phyloP scores from a whole-genome alignment of 2,329 filamentous ascomycete genomes.

The Mariannaea sp. region DNA sequence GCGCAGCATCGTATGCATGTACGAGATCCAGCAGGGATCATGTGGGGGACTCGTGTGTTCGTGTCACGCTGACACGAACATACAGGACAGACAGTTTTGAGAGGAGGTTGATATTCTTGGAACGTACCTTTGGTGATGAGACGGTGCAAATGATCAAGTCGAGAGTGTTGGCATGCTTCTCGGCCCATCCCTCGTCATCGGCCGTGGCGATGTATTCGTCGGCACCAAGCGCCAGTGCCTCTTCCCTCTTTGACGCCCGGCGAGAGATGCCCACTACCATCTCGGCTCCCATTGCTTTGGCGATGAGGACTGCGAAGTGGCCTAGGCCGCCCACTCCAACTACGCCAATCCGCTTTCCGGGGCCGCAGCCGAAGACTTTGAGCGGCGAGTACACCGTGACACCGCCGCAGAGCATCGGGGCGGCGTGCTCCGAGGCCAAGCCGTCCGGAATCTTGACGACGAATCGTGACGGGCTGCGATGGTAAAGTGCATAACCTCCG shows the following conservation, averaged over 20 bases:
- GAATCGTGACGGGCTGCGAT: constrained; percentile 34
- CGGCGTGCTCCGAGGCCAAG: constrained; percentile 63
- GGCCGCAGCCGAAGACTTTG: constrained; percentile 55
- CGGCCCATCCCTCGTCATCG: constrained; percentile 59
- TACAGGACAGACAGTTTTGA: too few relatives aligned
- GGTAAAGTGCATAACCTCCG: constrained; percentile 58
- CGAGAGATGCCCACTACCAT: constrained; percentile 63
- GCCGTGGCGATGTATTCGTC: constrained; percentile 50
- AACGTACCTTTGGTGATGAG: constrained; percentile 1
- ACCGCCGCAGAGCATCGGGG: constrained; percentile 83
- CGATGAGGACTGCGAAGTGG: constrained; percentile 70
- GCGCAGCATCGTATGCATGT: neutral
- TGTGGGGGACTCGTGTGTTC: neutral
- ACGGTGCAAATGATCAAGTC: constrained; percentile 65
- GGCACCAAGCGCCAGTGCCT: constrained; percentile 61
- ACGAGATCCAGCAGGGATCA: neutral
- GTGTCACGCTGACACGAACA: too few relatives aligned
- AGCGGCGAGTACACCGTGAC: constrained; percentile 79
- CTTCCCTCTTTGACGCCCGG: constrained; percentile 54
- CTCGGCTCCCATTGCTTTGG: constrained; percentile 67
- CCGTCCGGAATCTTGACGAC: constrained; percentile 74
- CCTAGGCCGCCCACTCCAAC: constrained; percentile 70
- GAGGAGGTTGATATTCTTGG: neutral
- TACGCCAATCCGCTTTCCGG: constrained; percentile 69
- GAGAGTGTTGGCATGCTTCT: constrained; percentile 53